Percentiles rank a stretch among this genome's conserved stretches.
Conservation (phyloP, 148 eudicot genomes). For the Polygonum maritimum region DNA sequence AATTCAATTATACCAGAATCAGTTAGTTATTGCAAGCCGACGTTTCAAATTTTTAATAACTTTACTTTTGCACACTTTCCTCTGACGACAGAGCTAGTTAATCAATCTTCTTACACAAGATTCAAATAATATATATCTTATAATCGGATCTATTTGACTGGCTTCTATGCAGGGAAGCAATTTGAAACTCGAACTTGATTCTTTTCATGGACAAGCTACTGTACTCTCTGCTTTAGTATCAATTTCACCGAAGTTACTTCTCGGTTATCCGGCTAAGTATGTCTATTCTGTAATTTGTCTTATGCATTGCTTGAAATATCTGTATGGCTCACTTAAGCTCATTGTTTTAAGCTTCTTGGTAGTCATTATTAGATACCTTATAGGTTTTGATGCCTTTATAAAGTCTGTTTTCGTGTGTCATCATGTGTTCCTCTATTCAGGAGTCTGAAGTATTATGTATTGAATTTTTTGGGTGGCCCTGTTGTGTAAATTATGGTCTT, state of each 20-base stretch:
- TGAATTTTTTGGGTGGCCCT: not conserved
- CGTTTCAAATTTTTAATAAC: not conserved
- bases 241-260: slow-evolving; percentile 71
- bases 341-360: not conserved
- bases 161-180: slow-evolving; percentile 53
- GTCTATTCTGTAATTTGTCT: slow-evolving; percentile 9
- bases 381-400: not conserved
- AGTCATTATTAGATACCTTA: not conserved
- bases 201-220: slow-evolving; percentile 85
- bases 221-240: slow-evolving; percentile 84
- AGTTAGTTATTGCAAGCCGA: not conserved
- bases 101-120: not conserved
- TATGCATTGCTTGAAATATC: not conserved
- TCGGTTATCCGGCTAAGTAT: slow-evolving; percentile 96
- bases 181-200: slow-evolving; percentile 67
- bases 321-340: not conserved
- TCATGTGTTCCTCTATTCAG: not conserved
- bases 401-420: not conserved
- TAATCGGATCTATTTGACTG: not conserved
- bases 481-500: not conserved
- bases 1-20: not conserved
- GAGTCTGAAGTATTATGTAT: not conserved
- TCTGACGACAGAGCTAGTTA: not conserved
- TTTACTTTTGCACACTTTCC: not conserved
- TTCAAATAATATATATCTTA: not conserved